Percentiles rank a stretch among this genome's conserved stretches.
These are phyloP conservation scores for Brachypodium distachyon DNA, from an alignment of 202 grass and related monocot genomes.

Conservation along the genomic window DNA sequence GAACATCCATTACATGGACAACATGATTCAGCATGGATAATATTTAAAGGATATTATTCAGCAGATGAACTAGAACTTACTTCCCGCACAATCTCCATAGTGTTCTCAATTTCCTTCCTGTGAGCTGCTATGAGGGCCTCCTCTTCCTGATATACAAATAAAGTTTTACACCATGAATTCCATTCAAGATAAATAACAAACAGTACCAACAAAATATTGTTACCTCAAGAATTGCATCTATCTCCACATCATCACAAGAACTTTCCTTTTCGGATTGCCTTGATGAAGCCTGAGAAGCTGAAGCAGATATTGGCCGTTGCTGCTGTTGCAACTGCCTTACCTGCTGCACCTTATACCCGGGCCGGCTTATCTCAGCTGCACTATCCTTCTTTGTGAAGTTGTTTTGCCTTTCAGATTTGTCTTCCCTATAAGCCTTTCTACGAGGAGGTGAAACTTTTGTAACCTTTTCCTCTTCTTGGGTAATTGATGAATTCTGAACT, in stretches of 20 bases:
- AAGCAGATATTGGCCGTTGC: conserved; percentile 40
- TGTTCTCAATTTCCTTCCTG: conserved; percentile 98
- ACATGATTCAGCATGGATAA: background rate
- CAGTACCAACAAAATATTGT: background rate
- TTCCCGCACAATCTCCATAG: conserved; percentile 97
- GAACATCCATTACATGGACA: background rate
- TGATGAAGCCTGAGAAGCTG: conserved; percentile 37
- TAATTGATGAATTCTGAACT: conserved; percentile 43
- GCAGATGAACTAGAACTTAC: conserved; percentile 38
- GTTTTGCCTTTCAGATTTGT: conserved; percentile 64
- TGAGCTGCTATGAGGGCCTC: conserved; percentile 95
- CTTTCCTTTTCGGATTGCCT: conserved; percentile 67
- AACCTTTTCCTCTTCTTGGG: conserved; percentile 74
- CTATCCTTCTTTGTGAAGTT: conserved; percentile 66
- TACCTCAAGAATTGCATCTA: conserved; percentile 97
- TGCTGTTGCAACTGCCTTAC: conserved; percentile 43
- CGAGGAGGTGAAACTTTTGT: conserved; percentile 82
- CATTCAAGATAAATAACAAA: conserved; percentile 6
- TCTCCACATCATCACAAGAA: conserved; percentile 74
- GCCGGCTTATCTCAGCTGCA: conserved; percentile 33
- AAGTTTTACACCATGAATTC: background rate
- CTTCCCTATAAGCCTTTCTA: conserved; percentile 73
- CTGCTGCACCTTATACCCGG: conserved; percentile 53
- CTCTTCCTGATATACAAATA: conserved; percentile 70
- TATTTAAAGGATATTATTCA: background rate